Evolutionary conservation across 192 early-diverging fungal genomes (phyloP).

Genomic region (Entomortierella lignicola): DNA sequence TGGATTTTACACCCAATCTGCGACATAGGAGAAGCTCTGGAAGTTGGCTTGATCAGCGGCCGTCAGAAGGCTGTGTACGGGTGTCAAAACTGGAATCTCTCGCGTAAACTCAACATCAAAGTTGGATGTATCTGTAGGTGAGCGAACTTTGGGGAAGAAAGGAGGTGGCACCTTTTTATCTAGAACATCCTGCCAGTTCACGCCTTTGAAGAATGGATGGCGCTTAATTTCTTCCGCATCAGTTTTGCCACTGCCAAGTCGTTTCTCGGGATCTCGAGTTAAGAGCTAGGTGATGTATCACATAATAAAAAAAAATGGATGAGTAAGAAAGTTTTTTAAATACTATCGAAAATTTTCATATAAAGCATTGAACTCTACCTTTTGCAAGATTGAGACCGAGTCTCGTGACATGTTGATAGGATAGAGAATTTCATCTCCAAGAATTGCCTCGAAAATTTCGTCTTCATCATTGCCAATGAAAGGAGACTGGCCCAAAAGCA

Average conservation of each 20-base stretch:
- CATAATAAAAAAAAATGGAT: conserved; percentile 6
- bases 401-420: conserved; percentile 94
- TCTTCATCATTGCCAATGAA: conserved; percentile 97
- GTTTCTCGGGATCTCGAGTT: conserved; percentile 86
- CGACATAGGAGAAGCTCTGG: conserved; percentile 91
- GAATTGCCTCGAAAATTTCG: conserved; percentile 97
- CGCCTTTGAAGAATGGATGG: conserved; percentile 94
- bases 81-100: conserved; percentile 93
- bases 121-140: conserved; percentile 93
- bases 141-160: conserved; percentile 88
- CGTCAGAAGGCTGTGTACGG: conserved; percentile 85
- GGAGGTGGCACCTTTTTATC: conserved; percentile 89
- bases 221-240: conserved; percentile 95
- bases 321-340: not conserved
- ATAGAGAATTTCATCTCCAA: conserved; percentile 95
- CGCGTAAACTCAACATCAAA: conserved; percentile 99
- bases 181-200: conserved; percentile 97
- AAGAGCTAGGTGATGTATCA: conserved; percentile 67
- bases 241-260: conserved; percentile 83
- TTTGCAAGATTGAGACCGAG: conserved; percentile 91
- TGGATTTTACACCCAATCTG: conserved; percentile 78
- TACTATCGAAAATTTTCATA: not conserved
- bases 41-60: conserved; percentile 94
- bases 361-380: conserved; percentile 54
- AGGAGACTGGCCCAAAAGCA: conserved; percentile 92